phyloP scores from a whole-genome alignment of 495 filamentous ascomycete genomes.

The Hyaloscypha bicolor region DNA sequence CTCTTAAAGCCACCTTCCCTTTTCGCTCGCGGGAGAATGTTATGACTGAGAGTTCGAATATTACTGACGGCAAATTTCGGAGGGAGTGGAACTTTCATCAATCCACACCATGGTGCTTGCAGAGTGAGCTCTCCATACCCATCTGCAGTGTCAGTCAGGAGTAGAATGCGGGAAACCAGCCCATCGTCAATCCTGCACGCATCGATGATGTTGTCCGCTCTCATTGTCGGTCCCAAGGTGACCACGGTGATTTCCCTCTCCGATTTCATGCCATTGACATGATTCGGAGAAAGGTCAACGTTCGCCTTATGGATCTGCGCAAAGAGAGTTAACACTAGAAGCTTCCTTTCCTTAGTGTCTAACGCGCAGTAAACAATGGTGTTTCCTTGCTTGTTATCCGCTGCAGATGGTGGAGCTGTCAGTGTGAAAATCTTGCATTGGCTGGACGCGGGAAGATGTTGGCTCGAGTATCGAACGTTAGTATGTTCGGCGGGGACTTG shows the following conservation, averaged over 20 bases:
- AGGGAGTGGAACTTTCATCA: conserved; percentile 56
- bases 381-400: conserved; percentile 50
- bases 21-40: conserved; percentile 20
- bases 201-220: conserved; percentile 67
- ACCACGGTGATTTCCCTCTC: conserved; percentile 36
- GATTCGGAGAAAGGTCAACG: conserved; percentile 17
- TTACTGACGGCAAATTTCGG: conserved; percentile 30
- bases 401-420: conserved; percentile 53
- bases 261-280: conserved; percentile 21
- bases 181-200: conserved; percentile 75
- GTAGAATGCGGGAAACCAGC: conserved; percentile 65
- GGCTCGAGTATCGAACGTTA: conserved; percentile 57
- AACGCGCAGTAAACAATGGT: conserved; percentile 69
- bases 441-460: conserved; percentile 47
- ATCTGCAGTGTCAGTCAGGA: conserved; percentile 65
- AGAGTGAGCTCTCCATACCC: conserved; percentile 66
- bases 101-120: conserved; percentile 74
- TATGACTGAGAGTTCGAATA: conserved; percentile 32
- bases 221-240: conserved; percentile 44
- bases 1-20: conserved; percentile 57
- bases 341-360: conserved; percentile 63
- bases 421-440: conserved; percentile 67
- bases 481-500: conserved; percentile 66
- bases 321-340: conserved; percentile 68
- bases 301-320: conserved; percentile 40